phyloP scores from a whole-genome alignment of 2,329 filamentous ascomycete genomes.

The Xylaria multiplex region DNA sequence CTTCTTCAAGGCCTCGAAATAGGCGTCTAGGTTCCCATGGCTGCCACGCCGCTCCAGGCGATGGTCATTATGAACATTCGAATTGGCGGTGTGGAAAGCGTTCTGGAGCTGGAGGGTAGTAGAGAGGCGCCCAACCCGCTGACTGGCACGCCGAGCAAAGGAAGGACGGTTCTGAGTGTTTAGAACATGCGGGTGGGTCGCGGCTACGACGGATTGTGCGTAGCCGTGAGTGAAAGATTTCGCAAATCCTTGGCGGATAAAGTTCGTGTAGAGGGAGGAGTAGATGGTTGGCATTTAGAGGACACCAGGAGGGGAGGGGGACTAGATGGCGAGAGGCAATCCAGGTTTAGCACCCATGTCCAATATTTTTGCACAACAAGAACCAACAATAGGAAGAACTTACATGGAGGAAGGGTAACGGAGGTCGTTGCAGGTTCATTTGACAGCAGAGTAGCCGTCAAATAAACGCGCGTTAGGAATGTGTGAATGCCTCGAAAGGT shows the following conservation, averaged over 20 bases:
- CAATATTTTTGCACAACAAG: conserved; percentile 21
- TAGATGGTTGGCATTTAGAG: conserved; percentile 92
- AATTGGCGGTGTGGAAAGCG: conserved; percentile 74
- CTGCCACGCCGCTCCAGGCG: conserved; percentile 60
- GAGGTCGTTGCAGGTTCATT: conserved; percentile 93
- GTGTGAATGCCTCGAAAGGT: conserved; percentile 30
- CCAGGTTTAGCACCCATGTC: conserved; percentile 15
- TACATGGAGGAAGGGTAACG: conserved; percentile 71
- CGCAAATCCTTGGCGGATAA: conserved; percentile 96
- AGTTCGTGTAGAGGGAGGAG: conserved; percentile 75
- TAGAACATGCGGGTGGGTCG: conserved; percentile 81
- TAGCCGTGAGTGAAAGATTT: conserved; percentile 98
- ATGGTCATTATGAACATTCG: conserved; percentile 65
- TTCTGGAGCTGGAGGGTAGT: conserved; percentile 76
- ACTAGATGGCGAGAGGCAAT: conserved; percentile 52
- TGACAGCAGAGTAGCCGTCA: conserved; percentile 87
- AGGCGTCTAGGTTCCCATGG: conserved; percentile 82
- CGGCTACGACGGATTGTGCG: conserved; percentile 96
- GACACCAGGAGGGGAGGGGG: conserved; percentile 68
- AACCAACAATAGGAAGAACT: conserved; percentile 44
- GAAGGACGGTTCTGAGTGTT: conserved; percentile 76
- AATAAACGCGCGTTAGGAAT: conserved; percentile 80
- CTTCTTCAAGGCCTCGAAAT: conserved; percentile 90
- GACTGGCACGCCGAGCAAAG: conserved; percentile 68
- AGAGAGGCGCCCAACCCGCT: conserved; percentile 64